A percentile compares a stretch with the other conserved stretches of the same genome.
Conservation (phyloP, 106 monocot genomes). For the Amphibolis antarctica region DNA sequence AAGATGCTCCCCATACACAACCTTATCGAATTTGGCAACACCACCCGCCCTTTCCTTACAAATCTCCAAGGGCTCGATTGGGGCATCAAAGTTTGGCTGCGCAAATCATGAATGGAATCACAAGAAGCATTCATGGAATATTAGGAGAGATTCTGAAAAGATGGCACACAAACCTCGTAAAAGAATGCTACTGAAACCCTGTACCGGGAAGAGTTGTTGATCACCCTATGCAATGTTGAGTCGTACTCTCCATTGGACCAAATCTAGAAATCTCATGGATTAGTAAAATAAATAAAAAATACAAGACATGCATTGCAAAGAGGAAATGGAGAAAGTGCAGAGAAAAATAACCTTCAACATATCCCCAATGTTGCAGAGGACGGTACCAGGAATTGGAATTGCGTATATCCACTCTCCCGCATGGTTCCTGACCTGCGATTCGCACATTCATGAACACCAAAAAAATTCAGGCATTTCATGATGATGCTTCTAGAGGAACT, state of each 20-base stretch:
- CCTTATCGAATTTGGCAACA: slow-evolving; percentile 6
- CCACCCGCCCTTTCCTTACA: slow-evolving; percentile 16
- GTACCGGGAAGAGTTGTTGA: slow-evolving; percentile 64
- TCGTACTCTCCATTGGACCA: slow-evolving; percentile 74
- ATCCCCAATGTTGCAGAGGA: slow-evolving; percentile 96
- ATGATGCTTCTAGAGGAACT: too few species aligned
- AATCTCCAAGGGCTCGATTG: slow-evolving; percentile 13
- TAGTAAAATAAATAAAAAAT: not conserved
- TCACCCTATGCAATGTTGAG: slow-evolving; percentile 74
- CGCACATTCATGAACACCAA: not conserved
- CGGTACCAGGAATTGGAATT: slow-evolving; percentile 65
- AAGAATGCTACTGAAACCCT: slow-evolving; percentile 79
- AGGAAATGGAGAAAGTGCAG: not conserved
- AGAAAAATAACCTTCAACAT: slow-evolving; percentile 68
- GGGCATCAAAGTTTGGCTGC: slow-evolving; percentile 19
- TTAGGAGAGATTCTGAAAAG: too few species aligned
- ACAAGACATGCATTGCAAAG: not conserved
- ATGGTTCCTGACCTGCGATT: slow-evolving; percentile 61
- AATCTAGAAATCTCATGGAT: slow-evolving; percentile 21
- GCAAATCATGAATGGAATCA: too few species aligned
- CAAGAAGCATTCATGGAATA: too few species aligned
- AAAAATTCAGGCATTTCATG: too few species aligned
- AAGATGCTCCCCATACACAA: slow-evolving; percentile 19
- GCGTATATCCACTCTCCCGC: slow-evolving; percentile 82
- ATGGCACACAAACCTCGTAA: slow-evolving; percentile 45